Percentiles rank a stretch among this genome's conserved stretches.
Conservation (phyloP, 176 grass and related monocot genomes). For the Microstegium vimineum region DNA sequence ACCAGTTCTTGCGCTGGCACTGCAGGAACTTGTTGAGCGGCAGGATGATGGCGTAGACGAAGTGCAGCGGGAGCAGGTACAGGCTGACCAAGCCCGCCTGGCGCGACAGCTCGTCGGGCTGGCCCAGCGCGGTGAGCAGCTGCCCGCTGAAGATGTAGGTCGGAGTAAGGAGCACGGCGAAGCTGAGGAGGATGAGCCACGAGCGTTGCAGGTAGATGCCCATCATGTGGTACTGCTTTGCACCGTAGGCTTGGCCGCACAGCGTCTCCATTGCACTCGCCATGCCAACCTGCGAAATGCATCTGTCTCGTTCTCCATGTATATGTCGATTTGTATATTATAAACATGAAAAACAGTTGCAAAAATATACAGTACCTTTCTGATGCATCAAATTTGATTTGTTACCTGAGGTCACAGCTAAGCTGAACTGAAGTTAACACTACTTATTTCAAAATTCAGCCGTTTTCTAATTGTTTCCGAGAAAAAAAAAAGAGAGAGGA, state of each 20-base stretch:
- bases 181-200: constrained; percentile 39
- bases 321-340: too few relatives aligned
- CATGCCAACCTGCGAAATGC: constrained; percentile 37
- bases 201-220: constrained; percentile 50
- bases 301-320: too few relatives aligned
- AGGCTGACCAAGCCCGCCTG: background rate
- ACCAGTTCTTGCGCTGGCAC: too few relatives aligned
- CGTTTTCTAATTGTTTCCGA: too few relatives aligned
- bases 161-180: constrained; percentile 27
- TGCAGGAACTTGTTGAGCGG: constrained; percentile 2
- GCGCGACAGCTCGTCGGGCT: constrained; percentile 25
- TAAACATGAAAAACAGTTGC: too few relatives aligned
- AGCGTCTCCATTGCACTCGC: constrained; percentile 50
- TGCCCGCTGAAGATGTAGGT: constrained; percentile 15
- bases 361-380: too few relatives aligned
- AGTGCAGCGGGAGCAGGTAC: constrained; percentile 38
- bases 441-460: too few relatives aligned
- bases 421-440: too few relatives aligned
- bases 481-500: too few relatives aligned
- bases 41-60: constrained; percentile 30
- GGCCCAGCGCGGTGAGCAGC: constrained; percentile 25
- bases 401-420: too few relatives aligned
- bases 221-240: constrained; percentile 40
- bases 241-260: constrained; percentile 42
- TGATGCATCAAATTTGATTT: too few relatives aligned